Evolutionary conservation across 331 rosid genomes (phyloP).

Genomic region (Erythrophleum ivorense): DNA sequence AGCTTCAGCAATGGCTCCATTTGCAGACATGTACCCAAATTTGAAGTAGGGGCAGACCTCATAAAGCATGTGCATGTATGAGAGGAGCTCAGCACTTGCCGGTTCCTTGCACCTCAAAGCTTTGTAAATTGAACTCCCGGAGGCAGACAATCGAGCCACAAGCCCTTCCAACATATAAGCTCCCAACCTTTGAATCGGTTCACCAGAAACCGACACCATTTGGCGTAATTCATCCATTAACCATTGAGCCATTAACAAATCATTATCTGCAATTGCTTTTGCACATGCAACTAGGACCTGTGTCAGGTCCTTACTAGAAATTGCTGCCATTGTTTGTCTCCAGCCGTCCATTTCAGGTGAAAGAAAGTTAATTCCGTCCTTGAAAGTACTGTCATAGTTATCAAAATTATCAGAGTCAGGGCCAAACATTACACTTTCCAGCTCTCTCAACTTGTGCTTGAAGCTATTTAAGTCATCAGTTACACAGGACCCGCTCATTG

Average conservation of each 20-base stretch:
- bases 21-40: slow-evolving; percentile 96
- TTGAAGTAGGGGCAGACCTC: slow-evolving; percentile 97
- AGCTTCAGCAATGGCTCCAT: slow-evolving; percentile 99
- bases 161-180: slow-evolving; percentile 98
- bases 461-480: slow-evolving; percentile 72
- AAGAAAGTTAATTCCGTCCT: slow-evolving; percentile 49
- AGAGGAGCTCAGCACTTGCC: slow-evolving; percentile 75
- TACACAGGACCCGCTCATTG: slow-evolving; percentile 77
- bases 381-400: slow-evolving; percentile 55
- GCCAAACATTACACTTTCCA: slow-evolving; percentile 92
- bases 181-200: slow-evolving; percentile 94
- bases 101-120: slow-evolving; percentile 83
- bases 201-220: slow-evolving; percentile 92
- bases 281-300: slow-evolving; percentile 79
- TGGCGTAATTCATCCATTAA: slow-evolving; percentile 76
- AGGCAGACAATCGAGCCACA: slow-evolving; percentile 68
- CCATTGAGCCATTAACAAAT: slow-evolving; percentile 73
- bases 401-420: slow-evolving; percentile 69
- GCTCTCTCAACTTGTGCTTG: slow-evolving; percentile 77
- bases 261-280: slow-evolving; percentile 73
- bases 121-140: slow-evolving; percentile 82
- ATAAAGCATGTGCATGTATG: slow-evolving; percentile 84
- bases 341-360: slow-evolving; percentile 65
- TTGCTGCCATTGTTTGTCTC: slow-evolving; percentile 73
- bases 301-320: slow-evolving; percentile 69